Conservation (phyloP, 352 stramenopile genomes). For the Phytophthora rubi region DNA sequence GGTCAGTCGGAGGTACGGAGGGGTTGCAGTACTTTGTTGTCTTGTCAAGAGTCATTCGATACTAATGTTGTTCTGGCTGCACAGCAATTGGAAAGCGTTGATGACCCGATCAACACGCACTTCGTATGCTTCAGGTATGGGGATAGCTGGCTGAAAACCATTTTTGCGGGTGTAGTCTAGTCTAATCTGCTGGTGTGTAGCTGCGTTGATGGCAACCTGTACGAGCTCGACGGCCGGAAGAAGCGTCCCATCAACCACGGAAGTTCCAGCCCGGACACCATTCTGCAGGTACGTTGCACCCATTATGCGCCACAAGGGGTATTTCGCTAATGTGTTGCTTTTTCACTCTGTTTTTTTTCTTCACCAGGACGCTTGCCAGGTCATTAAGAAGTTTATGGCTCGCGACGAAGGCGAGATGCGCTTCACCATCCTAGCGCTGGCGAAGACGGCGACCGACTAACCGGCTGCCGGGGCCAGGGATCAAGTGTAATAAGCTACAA, state of each 20-base stretch:
- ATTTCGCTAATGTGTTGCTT: neutral
- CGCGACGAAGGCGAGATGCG: constrained; percentile 94
- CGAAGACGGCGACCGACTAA: constrained; percentile 63
- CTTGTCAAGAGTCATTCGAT: neutral
- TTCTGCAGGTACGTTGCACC: constrained; percentile 73
- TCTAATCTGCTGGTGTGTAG: constrained; percentile 33
- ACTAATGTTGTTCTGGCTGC: neutral
- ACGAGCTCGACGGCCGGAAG: constrained; percentile 97
- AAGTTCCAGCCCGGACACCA: constrained; percentile 76
- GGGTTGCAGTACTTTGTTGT: neutral
- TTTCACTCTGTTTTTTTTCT: neutral
- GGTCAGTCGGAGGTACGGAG: constrained; percentile 84
- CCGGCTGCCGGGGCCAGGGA: neutral
- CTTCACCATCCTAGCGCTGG: constrained; percentile 95
- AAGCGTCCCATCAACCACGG: constrained; percentile 95
- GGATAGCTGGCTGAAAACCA: neutral
- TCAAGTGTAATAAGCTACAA: constrained; percentile 16
- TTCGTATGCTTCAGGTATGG: constrained; percentile 94
- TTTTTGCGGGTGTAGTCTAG: neutral
- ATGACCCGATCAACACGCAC: constrained; percentile 96
- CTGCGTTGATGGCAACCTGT: constrained; percentile 91
- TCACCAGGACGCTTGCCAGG: constrained; percentile 81
- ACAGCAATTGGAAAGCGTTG: constrained; percentile 87
- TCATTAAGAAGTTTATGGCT: constrained; percentile 95
- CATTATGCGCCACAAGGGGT: neutral